Conservation (phyloP, 2,329 filamentous ascomycete species). For the Microsporum audouinii region DNA sequence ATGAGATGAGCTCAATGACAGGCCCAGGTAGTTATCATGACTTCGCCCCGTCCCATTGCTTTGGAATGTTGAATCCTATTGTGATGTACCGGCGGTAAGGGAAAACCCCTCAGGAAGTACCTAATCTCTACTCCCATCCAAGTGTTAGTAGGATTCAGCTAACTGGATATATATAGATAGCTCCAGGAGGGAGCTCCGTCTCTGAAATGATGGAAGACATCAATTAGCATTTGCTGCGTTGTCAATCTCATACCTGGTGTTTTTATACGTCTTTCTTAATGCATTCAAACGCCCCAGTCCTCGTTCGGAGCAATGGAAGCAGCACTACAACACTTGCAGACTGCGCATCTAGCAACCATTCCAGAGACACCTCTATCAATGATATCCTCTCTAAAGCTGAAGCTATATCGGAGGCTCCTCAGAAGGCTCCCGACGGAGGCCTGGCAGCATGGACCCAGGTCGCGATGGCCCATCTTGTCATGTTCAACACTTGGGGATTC, state of each 20-base stretch:
- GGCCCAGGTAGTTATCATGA: no score
- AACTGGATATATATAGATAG: background rate
- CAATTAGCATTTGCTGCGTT: background rate
- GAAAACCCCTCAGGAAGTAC: background rate
- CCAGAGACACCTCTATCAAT: background rate
- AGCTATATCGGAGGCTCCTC: background rate
- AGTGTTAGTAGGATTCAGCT: background rate
- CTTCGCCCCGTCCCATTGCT: no score
- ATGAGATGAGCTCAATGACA: no score
- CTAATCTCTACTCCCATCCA: background rate
- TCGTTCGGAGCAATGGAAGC: background rate
- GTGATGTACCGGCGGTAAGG: background rate
- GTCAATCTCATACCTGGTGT: background rate
- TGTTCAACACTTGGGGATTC: constrained; percentile 48
- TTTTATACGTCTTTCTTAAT: background rate
- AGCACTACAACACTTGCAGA: background rate
- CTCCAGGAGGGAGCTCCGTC: background rate
- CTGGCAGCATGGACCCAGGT: constrained; percentile 45
- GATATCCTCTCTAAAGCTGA: background rate
- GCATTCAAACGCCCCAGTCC: background rate
- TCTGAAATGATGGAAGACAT: background rate
- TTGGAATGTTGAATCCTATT: no score
- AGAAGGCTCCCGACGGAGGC: constrained; percentile 39
- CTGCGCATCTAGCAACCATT: background rate
- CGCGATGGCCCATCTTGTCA: constrained; percentile 41